Percentiles rank a stretch among this genome's conserved stretches.
Conservation (phyloP, 2,329 filamentous ascomycete genomes). For the Amauroascus niger region DNA sequence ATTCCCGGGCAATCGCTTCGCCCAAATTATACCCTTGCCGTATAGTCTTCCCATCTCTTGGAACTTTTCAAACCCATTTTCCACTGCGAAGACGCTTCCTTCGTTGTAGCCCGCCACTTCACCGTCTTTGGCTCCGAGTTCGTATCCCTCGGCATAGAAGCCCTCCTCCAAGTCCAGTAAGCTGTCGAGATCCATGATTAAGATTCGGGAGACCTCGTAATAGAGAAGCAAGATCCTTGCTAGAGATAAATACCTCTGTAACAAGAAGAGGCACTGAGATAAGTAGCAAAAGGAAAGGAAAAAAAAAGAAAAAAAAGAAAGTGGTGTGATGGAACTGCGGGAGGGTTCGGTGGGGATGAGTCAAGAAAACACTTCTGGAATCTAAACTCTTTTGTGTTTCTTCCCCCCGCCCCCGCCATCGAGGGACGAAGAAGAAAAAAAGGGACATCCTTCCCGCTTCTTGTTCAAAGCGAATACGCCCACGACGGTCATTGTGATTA, state of each 20-base stretch:
- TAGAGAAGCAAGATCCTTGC: background rate
- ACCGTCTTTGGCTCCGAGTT: slow-evolving; percentile 65
- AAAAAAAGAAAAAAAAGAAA: background rate
- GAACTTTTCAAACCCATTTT: slow-evolving; percentile 92
- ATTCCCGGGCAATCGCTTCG: slow-evolving; percentile 50
- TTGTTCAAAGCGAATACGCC: too few species aligned
- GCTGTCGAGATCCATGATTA: slow-evolving; percentile 43
- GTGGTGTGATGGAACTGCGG: background rate
- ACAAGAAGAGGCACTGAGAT: too few species aligned
- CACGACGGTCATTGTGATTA: too few species aligned
- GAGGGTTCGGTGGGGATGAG: slow-evolving; percentile 1
- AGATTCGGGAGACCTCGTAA: background rate
- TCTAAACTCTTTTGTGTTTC: background rate
- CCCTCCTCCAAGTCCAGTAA: slow-evolving; percentile 52
- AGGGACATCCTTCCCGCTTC: too few species aligned
- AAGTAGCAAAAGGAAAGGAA: background rate
- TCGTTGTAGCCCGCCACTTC: slow-evolving; percentile 69
- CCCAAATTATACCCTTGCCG: slow-evolving; percentile 74
- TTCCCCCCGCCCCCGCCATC: slow-evolving; percentile 11
- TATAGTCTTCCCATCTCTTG: slow-evolving; percentile 67
- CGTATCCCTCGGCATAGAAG: slow-evolving; percentile 77
- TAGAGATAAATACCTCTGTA: background rate
- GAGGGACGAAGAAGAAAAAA: too few species aligned
- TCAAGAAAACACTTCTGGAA: background rate
- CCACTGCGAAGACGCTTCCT: slow-evolving; percentile 79